phyloP scores from a whole-genome alignment of 208 protist genomes.

The Angomonas deanei region DNA sequence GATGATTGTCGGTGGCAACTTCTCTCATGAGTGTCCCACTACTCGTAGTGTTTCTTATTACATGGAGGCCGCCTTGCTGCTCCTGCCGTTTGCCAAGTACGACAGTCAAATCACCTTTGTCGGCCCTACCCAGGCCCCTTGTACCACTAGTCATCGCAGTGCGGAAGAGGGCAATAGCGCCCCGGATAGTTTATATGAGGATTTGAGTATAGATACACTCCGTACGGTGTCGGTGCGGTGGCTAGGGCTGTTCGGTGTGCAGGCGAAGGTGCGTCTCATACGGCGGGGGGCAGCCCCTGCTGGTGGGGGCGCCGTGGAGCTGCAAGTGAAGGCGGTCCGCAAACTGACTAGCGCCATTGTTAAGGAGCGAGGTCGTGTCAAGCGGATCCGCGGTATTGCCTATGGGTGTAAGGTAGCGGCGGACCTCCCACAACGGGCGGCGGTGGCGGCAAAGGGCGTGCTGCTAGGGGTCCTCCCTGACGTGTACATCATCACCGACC shows the following conservation, averaged over 20 bases:
- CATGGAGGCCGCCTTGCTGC: constrained; percentile 76
- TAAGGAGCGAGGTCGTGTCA: constrained; percentile 74
- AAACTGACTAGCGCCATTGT: constrained; percentile 61
- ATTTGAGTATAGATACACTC: constrained; percentile 86
- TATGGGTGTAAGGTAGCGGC: constrained; percentile 81
- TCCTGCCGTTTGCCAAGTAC: constrained; percentile 90
- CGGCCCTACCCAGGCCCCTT: constrained; percentile 71
- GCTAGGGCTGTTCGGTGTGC: constrained; percentile 86
- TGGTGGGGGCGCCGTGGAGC: constrained; percentile 84
- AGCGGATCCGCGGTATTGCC: constrained; percentile 90
- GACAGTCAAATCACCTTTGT: constrained; percentile 81
- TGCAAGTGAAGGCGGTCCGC: constrained; percentile 72
- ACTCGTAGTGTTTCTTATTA: constrained; percentile 82
- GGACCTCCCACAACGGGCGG: constrained; percentile 83
- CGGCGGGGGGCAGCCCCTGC: constrained; percentile 72
- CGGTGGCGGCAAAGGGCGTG: constrained; percentile 82
- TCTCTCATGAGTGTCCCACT: constrained; percentile 80
- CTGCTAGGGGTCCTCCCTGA: constrained; percentile 89
- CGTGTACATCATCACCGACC: constrained; percentile 91
- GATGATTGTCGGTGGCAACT: constrained; percentile 87
- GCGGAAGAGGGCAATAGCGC: not conserved
- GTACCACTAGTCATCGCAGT: not conserved
- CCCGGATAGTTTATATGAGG: constrained; percentile 24
- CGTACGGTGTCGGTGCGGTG: constrained; percentile 87
- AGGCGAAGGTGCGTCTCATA: constrained; percentile 69